A percentile compares a stretch with the other conserved stretches of the same genome.
Evolutionary conservation across 345 rosid species (phyloP).

Genomic region (Atalantia buxifolia): DNA sequence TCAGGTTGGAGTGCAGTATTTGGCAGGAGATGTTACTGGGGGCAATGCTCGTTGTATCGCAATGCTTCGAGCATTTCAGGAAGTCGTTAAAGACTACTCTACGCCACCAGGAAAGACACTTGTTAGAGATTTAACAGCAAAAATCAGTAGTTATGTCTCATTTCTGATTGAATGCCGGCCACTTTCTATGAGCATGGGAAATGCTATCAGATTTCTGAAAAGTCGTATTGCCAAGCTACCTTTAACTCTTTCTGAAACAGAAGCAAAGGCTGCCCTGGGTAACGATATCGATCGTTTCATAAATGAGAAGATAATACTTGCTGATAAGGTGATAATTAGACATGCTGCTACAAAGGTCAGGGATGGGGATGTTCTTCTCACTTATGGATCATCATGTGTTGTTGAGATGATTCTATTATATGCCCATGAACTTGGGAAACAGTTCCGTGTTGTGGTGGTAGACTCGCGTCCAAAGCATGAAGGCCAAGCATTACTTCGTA

Average conservation of each 20-base stretch:
- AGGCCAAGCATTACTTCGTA: constrained; percentile 61
- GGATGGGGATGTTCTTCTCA: constrained; percentile 77
- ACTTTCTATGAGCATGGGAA: constrained; percentile 89
- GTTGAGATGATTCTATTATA: constrained; percentile 74
- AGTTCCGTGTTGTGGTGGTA: constrained; percentile 62
- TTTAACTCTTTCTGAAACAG: constrained; percentile 46
- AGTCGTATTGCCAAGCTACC: constrained; percentile 63
- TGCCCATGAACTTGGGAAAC: constrained; percentile 70
- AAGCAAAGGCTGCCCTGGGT: constrained; percentile 54
- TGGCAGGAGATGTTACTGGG: constrained; percentile 61
- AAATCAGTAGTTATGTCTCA: constrained; percentile 63
- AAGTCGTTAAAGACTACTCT: constrained; percentile 60
- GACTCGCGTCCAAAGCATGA: constrained; percentile 73
- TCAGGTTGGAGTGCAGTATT: constrained; percentile 71
- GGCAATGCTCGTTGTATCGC: constrained; percentile 85
- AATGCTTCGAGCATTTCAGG: constrained; percentile 75
- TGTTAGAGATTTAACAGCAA: constrained; percentile 55
- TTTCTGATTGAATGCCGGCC: constrained; percentile 74
- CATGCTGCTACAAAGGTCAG: constrained; percentile 70
- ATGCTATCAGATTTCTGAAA: constrained; percentile 76
- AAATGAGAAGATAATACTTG: constrained; percentile 59
- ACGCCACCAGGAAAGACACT: constrained; percentile 63
- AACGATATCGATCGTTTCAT: constrained; percentile 67
- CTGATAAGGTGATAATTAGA: constrained; percentile 62
- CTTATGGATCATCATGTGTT: constrained; percentile 68